phyloP scores from a whole-genome alignment of 1,139 yeast species.

The Candida sanyaensis region DNA sequence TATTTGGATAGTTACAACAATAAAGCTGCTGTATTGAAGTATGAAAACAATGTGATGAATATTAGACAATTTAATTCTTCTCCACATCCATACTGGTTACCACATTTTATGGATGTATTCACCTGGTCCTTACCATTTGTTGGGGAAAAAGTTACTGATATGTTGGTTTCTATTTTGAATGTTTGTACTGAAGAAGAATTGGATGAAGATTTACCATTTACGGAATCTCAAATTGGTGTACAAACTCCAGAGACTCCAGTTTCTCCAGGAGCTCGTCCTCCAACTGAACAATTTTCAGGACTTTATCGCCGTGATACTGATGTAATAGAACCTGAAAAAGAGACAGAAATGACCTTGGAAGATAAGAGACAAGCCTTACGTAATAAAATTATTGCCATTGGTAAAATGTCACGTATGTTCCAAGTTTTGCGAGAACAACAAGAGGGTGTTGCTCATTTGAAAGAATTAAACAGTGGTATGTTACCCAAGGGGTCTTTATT shows the following conservation, averaged over 20 bases:
- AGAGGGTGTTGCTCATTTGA: slow-evolving; percentile 82
- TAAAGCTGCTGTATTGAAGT: slow-evolving; percentile 92
- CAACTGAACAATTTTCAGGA: slow-evolving; percentile 11
- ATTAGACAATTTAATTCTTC: slow-evolving; percentile 91
- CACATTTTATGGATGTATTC: slow-evolving; percentile 96
- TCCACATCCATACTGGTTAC: slow-evolving; percentile 97
- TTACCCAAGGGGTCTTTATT: slow-evolving; percentile 88
- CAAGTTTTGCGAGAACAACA: slow-evolving; percentile 86
- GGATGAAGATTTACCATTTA: slow-evolving; percentile 66
- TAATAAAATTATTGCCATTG: slow-evolving; percentile 92
- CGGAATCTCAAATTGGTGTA: slow-evolving; percentile 15
- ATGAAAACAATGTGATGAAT: slow-evolving; percentile 91
- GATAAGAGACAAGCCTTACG: slow-evolving; percentile 66
- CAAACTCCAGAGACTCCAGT: slow-evolving; percentile 4
- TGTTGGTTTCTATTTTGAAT: slow-evolving; percentile 86
- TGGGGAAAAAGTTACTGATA: slow-evolving; percentile 94
- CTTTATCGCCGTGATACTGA: no score
- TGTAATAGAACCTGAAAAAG: slow-evolving; percentile 10
- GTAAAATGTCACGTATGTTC: slow-evolving; percentile 92
- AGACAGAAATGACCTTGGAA: slow-evolving; percentile 30
- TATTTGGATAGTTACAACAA: slow-evolving; percentile 91
- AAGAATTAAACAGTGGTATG: slow-evolving; percentile 61
- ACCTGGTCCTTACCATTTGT: slow-evolving; percentile 98
- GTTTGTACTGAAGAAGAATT: slow-evolving; percentile 96
- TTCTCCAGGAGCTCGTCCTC: slow-evolving; percentile 15